Evolutionary conservation across 2,329 filamentous ascomycete genomes (phyloP).

Genomic region (Pseudocercospora fijiensis): DNA sequence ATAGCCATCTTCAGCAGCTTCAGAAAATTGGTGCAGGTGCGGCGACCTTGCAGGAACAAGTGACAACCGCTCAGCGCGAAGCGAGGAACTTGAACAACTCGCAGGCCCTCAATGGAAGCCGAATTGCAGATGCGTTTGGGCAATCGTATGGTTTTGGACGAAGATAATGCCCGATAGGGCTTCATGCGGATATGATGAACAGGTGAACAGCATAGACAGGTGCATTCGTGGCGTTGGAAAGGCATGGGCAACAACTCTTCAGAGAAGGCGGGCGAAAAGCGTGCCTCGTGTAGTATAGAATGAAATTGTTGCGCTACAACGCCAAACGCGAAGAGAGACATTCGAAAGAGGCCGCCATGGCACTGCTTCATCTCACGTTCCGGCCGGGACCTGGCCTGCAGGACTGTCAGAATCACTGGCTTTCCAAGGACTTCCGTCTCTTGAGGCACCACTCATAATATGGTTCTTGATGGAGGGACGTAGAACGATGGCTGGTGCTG

Average conservation of each 20-base stretch:
- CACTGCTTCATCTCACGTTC: neutral
- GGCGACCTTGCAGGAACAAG: slow-evolving; percentile 76
- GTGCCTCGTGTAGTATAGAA: neutral
- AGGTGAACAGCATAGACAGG: neutral
- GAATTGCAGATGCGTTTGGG: slow-evolving; percentile 84
- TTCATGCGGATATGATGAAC: neutral
- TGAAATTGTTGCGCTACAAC: neutral
- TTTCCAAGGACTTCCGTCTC: neutral
- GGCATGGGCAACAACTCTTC: neutral
- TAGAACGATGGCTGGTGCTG: neutral
- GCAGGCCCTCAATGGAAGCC: slow-evolving; percentile 49
- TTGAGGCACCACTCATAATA: slow-evolving; percentile 28
- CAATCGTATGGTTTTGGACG: slow-evolving; percentile 74
- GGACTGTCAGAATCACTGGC: neutral
- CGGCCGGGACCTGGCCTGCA: neutral
- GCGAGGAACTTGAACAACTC: slow-evolving; percentile 58
- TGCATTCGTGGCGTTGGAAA: neutral
- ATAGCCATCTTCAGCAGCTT: slow-evolving; percentile 85
- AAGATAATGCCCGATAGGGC: slow-evolving; percentile 40
- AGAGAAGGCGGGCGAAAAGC: neutral
- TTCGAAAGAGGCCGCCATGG: neutral
- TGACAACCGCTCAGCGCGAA: slow-evolving; percentile 76
- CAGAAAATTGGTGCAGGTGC: slow-evolving; percentile 92
- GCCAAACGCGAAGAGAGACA: neutral
- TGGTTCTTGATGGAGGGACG: slow-evolving; percentile 49